phyloP scores from a whole-genome alignment of 805 yeast genomes.

The Spathaspora passalidarum region DNA sequence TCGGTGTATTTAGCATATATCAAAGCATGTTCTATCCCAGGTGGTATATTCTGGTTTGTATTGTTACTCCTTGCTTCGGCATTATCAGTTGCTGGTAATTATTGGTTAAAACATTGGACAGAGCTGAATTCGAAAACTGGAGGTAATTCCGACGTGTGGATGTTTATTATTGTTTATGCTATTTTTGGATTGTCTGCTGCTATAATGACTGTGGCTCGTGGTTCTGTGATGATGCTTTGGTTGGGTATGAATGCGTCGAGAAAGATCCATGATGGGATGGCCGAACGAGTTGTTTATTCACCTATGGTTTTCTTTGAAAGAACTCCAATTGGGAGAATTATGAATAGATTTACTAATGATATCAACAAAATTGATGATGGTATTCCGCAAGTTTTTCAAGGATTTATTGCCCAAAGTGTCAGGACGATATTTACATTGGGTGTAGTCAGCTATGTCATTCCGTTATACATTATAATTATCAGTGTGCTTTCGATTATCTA shows the following conservation, averaged over 20 bases:
- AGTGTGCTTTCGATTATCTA: conserved; percentile 52
- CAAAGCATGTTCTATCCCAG: conserved; percentile 54
- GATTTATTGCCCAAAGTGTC: conserved; percentile 43
- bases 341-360: conserved; percentile 65
- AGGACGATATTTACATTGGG: conserved; percentile 48
- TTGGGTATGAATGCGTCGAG: conserved; percentile 58
- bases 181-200: conserved; percentile 53
- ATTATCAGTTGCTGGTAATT: conserved; percentile 45
- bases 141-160: conserved; percentile 39
- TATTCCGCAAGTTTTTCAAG: conserved; percentile 52
- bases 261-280: conserved; percentile 56
- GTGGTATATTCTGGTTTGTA: conserved; percentile 40
- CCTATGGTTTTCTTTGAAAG: conserved; percentile 71
- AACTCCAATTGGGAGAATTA: conserved; percentile 64
- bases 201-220: conserved; percentile 43
- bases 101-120: conserved; percentile 72
- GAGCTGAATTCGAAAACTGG: conserved; percentile 45
- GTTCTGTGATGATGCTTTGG: conserved; percentile 47
- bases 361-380: conserved; percentile 53
- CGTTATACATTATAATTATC: conserved; percentile 49
- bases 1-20: conserved; percentile 53
- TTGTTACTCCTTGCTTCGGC: conserved; percentile 19
- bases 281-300: conserved; percentile 47
- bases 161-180: conserved; percentile 54
- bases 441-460: conserved; percentile 54